These are phyloP conservation scores for Taxillus chinensis DNA, from an alignment of 164 flowering plant genomes.

Conservation along the genomic window DNA sequence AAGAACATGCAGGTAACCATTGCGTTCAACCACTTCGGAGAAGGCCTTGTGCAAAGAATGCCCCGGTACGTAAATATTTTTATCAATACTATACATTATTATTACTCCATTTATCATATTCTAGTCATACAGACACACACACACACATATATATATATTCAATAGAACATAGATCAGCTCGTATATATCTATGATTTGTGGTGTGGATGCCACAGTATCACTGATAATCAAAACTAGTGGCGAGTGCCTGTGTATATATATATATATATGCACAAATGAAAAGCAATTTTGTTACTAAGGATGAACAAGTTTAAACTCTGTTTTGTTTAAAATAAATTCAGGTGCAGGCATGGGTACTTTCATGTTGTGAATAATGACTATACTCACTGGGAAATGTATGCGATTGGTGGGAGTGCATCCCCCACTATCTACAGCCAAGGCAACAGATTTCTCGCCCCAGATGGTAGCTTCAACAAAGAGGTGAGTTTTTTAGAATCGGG, in stretches of 20 bases:
- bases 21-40: slow-evolving; percentile 45
- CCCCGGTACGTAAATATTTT: slow-evolving; percentile 31
- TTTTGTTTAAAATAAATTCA: slow-evolving; percentile 6
- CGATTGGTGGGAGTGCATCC: slow-evolving; percentile 43
- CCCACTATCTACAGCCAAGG: slow-evolving; percentile 47
- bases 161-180: no score
- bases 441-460: slow-evolving; percentile 35
- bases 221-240: no score
- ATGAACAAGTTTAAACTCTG: no score
- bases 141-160: no score
- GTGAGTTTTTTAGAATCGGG: slow-evolving; percentile 3
- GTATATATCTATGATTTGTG: no score
- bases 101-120: background rate
- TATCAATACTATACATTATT: background rate
- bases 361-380: slow-evolving; percentile 55
- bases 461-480: slow-evolving; percentile 21
- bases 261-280: background rate
- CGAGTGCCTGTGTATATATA: background rate
- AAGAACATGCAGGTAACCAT: slow-evolving; percentile 39
- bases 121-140: background rate
- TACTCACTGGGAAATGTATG: slow-evolving; percentile 53
- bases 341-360: slow-evolving; percentile 42
- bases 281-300: background rate
- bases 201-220: no score
- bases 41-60: slow-evolving; percentile 47